Conservation (phyloP, 805 yeast species). For the Vanderwaltozyma verrucispora region DNA sequence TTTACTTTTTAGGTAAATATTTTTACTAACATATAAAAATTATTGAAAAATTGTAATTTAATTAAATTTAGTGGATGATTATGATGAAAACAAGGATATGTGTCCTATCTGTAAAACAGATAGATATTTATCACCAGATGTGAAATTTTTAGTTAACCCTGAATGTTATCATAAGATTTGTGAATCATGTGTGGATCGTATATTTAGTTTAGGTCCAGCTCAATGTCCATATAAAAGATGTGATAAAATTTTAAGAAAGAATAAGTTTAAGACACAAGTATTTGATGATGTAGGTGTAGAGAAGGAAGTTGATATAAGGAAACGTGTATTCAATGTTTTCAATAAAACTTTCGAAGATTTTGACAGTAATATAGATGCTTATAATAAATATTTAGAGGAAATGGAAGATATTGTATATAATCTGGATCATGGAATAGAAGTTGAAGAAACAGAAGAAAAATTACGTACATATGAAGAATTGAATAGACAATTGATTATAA, state of each 20-base stretch:
- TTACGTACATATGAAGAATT: slow-evolving; percentile 59
- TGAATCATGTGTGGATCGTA: slow-evolving; percentile 92
- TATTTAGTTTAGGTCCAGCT: slow-evolving; percentile 89
- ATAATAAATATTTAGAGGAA: slow-evolving; percentile 71
- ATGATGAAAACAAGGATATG: slow-evolving; percentile 61
- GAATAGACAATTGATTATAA: slow-evolving; percentile 64
- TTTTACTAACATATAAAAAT: too few species aligned
- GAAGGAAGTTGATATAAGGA: slow-evolving; percentile 83
- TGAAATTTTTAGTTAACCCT: slow-evolving; percentile 86
- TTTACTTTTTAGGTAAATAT: too few species aligned
- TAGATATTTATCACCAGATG: slow-evolving; percentile 84
- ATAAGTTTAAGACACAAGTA: slow-evolving; percentile 82
- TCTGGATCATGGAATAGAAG: slow-evolving; percentile 57
- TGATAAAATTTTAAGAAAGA: slow-evolving; percentile 75
- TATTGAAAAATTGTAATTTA: too few species aligned
- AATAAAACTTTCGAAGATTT: slow-evolving; percentile 77
- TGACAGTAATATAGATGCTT: slow-evolving; percentile 40
- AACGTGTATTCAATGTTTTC: slow-evolving; percentile 63
- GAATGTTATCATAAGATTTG: slow-evolving; percentile 98
- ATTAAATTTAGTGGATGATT: slow-evolving; percentile 23
- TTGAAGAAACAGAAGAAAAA: slow-evolving; percentile 55
- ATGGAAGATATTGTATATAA: slow-evolving; percentile 76
- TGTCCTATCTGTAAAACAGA: slow-evolving; percentile 98
- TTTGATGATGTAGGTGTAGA: slow-evolving; percentile 89
- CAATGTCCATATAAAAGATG: slow-evolving; percentile 94